Base-by-base conservation (phyloP, 805 yeast species). In the Metschnikowia henanensis region DNA sequence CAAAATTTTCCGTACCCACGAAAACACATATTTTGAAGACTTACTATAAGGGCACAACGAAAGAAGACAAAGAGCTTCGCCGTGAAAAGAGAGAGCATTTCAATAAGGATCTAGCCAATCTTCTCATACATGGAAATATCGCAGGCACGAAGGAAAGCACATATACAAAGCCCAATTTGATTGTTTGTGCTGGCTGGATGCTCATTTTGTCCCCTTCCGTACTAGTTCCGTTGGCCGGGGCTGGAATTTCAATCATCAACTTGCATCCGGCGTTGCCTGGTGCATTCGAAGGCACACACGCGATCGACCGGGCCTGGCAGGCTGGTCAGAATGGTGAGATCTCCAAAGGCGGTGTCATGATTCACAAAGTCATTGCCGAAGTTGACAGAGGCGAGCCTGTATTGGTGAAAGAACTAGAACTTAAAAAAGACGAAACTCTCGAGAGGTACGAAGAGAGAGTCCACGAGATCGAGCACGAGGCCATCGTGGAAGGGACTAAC, bases 161-260 rank as follows among this genome's bases (percentile, higher is more conserved):
- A 1, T 74, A 79, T 41, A 53, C 62, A 25, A 75, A 75, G 52
- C 98, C 98, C 4, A 87, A 87, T 53, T 73, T 94, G 50, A 82
- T 94, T 31, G 97, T 94, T 5, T 94, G 99, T 68, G 99, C 99
- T 4, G 99, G 99, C 2, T 94, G 99, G 99, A 84, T 94, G 91
- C 76, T 94, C 40, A 94, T 94, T 46, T 73, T 94, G 47, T 86
- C 97, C 1, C 82, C 88, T 3, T 73, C 79, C 17, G 90, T 89
- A 53, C 72, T 94, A 47, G 66, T 70, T 30, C 90, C 91, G 3
- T 64, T 91, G 26, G 79, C 72, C 39, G 62, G 75, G 2, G 79
- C 75, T 3, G 70, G 75, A 1, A 76, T 90, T 22, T 87, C 91
- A 29, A 91, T 94, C 50, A 90, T 94, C 57, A 94, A 94, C 59